Conservation (phyloP, 1,284 basidiomycete genomes). For the Fomitopsis pinicola region DNA sequence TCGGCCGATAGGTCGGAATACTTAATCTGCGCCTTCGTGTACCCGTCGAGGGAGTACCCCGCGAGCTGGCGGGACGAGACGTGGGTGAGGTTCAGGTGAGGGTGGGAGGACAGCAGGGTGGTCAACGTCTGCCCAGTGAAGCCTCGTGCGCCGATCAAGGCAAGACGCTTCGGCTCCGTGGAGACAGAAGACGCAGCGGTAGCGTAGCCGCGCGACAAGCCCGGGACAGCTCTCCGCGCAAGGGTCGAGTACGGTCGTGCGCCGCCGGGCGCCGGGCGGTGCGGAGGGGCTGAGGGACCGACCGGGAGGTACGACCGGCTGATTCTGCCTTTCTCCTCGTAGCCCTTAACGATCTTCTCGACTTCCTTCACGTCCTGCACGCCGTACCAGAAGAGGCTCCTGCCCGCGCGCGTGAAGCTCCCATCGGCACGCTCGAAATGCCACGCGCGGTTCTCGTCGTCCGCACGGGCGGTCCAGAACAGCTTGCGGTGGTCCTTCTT, state of each 20-base stretch:
- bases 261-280: slow-evolving; percentile 40
- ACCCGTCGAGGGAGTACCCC: slow-evolving; percentile 77
- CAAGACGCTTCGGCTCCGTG: slow-evolving; percentile 82
- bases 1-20: slow-evolving; percentile 78
- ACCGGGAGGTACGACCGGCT: slow-evolving; percentile 77
- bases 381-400: slow-evolving; percentile 97
- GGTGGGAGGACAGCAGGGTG: slow-evolving; percentile 81
- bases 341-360: slow-evolving; percentile 78
- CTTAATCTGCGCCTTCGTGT: slow-evolving; percentile 73
- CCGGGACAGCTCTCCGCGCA: slow-evolving; percentile 46
- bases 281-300: slow-evolving; percentile 73
- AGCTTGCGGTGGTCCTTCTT: slow-evolving; percentile 92
- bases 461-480: slow-evolving; percentile 95
- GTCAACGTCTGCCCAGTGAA: slow-evolving; percentile 95
- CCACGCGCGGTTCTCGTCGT: slow-evolving; percentile 97
- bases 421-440: slow-evolving; percentile 99
- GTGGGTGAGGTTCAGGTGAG: slow-evolving; percentile 85
- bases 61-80: slow-evolving; percentile 96
- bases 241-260: slow-evolving; percentile 73
- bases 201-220: slow-evolving; percentile 57
- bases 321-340: slow-evolving; percentile 81
- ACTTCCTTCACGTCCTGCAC: slow-evolving; percentile 91
- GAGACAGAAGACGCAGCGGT: slow-evolving; percentile 45
- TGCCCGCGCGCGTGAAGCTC: slow-evolving; percentile 92
- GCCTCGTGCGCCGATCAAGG: slow-evolving; percentile 92